Percentiles rank a stretch among this genome's conserved stretches.
Conservation (phyloP, 2,329 filamentous ascomycete genomes). For the Orbilia blumenaviensis region DNA sequence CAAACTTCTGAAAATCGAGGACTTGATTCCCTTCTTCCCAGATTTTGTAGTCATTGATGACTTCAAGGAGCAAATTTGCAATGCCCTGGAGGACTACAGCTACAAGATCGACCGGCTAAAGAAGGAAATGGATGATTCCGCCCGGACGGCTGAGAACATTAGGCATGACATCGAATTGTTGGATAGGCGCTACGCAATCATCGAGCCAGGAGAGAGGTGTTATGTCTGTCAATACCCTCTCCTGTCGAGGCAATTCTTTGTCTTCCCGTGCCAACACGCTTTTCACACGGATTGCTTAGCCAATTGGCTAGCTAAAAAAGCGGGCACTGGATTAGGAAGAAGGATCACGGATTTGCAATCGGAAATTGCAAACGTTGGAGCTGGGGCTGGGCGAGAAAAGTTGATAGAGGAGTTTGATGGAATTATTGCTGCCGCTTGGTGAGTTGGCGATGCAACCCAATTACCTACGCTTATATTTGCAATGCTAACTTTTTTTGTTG, state of each 20-base stretch:
- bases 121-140: constrained; percentile 94
- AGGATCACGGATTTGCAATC: constrained; percentile 86
- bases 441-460: constrained; percentile 59
- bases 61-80: constrained; percentile 98
- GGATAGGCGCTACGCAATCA: constrained; percentile 90
- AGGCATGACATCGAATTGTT: constrained; percentile 85
- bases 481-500: background rate
- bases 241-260: constrained; percentile 91
- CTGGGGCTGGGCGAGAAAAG: constrained; percentile 77
- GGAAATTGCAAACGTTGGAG: constrained; percentile 78
- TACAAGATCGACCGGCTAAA: constrained; percentile 88
- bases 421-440: constrained; percentile 91
- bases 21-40: constrained; percentile 96
- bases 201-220: constrained; percentile 94
- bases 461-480: background rate
- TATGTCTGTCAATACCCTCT: constrained; percentile 87
- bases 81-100: constrained; percentile 90
- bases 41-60: constrained; percentile 99
- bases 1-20: constrained; percentile 91
- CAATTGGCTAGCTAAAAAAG: constrained; percentile 81
- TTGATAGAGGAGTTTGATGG: constrained; percentile 89
- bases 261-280: constrained; percentile 97
- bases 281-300: constrained; percentile 97
- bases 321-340: constrained; percentile 77
- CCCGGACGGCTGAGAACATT: constrained; percentile 87